These are phyloP conservation scores for Myrmaecium sp. DNA, from an alignment of 2,329 filamentous ascomycete genomes.

Conservation along the genomic window DNA sequence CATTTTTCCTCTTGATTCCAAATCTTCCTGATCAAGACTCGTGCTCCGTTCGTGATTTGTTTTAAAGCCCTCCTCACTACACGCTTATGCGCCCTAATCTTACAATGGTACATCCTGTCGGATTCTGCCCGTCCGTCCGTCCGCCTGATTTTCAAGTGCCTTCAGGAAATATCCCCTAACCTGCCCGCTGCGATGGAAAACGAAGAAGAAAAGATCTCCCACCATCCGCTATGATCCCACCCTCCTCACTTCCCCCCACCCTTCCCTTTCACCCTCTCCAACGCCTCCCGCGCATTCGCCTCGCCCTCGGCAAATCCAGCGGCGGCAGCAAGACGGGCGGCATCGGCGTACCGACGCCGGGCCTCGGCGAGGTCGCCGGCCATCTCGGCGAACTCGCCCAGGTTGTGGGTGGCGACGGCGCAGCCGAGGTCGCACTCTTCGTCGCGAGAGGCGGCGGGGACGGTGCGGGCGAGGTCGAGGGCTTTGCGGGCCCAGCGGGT, in stretches of 20 bases:
- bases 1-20: too few relatives aligned
- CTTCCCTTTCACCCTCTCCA: conserved; percentile 17
- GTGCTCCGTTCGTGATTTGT: too few relatives aligned
- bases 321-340: conserved; percentile 38
- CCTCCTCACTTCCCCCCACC: background rate
- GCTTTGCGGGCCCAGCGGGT: conserved; percentile 68
- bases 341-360: conserved; percentile 49
- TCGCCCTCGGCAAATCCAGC: conserved; percentile 31
- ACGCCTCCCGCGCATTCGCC: conserved; percentile 22
- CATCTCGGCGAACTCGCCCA: conserved; percentile 71
- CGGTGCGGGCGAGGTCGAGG: conserved; percentile 45
- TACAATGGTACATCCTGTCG: too few relatives aligned
- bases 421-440: conserved; percentile 74
- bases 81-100: too few relatives aligned
- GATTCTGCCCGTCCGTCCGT: too few relatives aligned
- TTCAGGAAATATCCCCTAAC: too few relatives aligned
- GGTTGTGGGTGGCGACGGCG: conserved; percentile 67
- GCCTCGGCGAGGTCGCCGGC: conserved; percentile 49
- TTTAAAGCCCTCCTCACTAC: too few relatives aligned
- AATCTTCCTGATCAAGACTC: too few relatives aligned
- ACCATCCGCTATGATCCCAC: background rate
- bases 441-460: conserved; percentile 48
- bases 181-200: too few relatives aligned
- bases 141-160: too few relatives aligned
- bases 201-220: too few relatives aligned